Conservation (phyloP, 257 asterid species). For the Nemophila menziesii region DNA sequence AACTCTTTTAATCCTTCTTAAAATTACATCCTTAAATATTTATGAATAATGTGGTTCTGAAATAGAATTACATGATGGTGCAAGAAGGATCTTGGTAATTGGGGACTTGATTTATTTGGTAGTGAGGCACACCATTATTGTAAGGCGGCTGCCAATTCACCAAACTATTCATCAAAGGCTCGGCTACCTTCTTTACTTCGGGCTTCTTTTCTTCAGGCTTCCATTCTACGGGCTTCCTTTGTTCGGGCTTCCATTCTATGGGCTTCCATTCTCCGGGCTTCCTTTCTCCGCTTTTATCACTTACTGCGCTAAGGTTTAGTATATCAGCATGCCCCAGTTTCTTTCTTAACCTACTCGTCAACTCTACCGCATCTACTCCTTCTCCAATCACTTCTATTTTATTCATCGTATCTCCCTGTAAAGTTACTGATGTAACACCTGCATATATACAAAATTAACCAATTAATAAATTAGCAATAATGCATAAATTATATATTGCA, state of each 20-base stretch:
- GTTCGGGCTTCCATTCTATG: background rate
- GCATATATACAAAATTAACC: background rate
- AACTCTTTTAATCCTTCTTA: no score
- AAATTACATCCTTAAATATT: no score
- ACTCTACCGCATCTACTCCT: conserved; percentile 40
- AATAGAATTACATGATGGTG: conserved; percentile 36
- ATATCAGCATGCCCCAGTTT: conserved; percentile 38
- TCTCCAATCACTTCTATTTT: conserved; percentile 46
- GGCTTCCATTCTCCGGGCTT: conserved; percentile 23
- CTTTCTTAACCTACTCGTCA: conserved; percentile 38
- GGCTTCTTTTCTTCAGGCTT: no score
- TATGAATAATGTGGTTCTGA: no score
- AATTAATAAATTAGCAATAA: no score
- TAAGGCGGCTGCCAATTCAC: no score
- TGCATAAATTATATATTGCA: no score
- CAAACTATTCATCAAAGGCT: no score
- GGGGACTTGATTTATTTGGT: conserved; percentile 6
- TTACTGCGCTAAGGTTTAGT: conserved; percentile 21
- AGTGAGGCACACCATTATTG: background rate
- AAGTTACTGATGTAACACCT: conserved; percentile 37
- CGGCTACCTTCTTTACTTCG: no score
- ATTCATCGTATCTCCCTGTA: conserved; percentile 29
- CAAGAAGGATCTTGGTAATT: conserved; percentile 17
- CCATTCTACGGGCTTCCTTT: no score
- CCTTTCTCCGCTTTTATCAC: conserved; percentile 19